Evolutionary conservation across 495 filamentous ascomycete species (phyloP).

Genomic region (Articulospora tetracladia): DNA sequence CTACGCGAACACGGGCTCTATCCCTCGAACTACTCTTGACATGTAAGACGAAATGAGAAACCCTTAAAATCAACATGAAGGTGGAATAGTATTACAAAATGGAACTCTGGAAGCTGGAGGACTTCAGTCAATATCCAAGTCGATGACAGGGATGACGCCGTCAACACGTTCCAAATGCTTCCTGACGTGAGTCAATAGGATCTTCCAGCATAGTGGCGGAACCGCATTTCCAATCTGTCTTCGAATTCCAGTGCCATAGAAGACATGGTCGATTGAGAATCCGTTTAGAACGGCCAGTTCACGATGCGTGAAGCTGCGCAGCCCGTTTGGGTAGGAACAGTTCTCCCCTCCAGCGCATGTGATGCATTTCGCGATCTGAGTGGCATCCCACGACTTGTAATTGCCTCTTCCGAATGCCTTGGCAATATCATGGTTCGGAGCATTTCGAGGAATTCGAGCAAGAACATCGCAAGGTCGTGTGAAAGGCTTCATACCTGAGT

Average conservation of each 20-base stretch:
- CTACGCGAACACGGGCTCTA: too few relatives aligned
- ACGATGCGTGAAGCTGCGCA: slow-evolving; percentile 58
- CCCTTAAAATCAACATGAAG: too few relatives aligned
- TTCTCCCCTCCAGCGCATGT: slow-evolving; percentile 62
- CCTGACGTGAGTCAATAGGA: background rate
- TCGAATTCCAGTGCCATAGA: slow-evolving; percentile 35
- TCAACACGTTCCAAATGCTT: slow-evolving; percentile 11
- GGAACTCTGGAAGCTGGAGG: too few relatives aligned
- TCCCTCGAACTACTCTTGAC: too few relatives aligned
- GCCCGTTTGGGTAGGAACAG: slow-evolving; percentile 58
- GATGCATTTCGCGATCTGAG: slow-evolving; percentile 52
- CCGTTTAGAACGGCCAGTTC: slow-evolving; percentile 75
- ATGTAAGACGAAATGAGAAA: too few relatives aligned
- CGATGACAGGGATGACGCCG: background rate
- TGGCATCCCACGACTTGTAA: slow-evolving; percentile 31
- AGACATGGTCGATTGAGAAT: slow-evolving; percentile 64
- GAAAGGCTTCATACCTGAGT: slow-evolving; percentile 27
- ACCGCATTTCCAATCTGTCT: slow-evolving; percentile 88
- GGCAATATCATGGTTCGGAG: slow-evolving; percentile 39
- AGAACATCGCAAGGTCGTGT: slow-evolving; percentile 39
- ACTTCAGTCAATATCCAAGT: too few relatives aligned
- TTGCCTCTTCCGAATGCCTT: background rate
- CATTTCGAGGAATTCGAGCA: slow-evolving; percentile 34
- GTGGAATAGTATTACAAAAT: too few relatives aligned
- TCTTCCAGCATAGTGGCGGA: slow-evolving; percentile 42